Conservation (phyloP, 1,139 yeast species). For the Geotrichum europaeum region DNA sequence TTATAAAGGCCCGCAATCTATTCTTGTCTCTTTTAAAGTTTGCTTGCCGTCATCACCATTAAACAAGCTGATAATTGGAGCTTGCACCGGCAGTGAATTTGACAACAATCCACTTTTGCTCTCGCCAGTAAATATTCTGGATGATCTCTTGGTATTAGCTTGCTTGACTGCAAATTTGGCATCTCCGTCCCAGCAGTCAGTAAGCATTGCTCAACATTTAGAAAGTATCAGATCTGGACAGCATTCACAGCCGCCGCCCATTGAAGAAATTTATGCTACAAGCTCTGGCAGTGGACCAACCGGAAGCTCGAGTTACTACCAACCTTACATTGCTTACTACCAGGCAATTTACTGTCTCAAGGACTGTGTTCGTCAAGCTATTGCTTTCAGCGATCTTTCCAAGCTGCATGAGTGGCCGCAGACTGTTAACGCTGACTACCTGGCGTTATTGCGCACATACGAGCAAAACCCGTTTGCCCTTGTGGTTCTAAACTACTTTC, state of each 20-base stretch:
- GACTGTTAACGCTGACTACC: slow-evolving; percentile 2
- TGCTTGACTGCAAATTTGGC: background rate
- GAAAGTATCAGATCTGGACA: background rate
- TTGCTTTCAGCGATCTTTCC: background rate
- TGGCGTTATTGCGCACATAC: background rate
- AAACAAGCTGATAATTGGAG: background rate
- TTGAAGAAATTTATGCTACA: background rate
- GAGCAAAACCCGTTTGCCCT: slow-evolving; percentile 11
- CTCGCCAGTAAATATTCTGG: background rate
- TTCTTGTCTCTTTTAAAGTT: slow-evolving; percentile 6
- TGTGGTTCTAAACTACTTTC: slow-evolving; percentile 6
- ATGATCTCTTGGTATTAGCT: background rate
- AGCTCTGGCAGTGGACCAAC: background rate
- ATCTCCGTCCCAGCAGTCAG: background rate
- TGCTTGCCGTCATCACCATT: slow-evolving; percentile 6
- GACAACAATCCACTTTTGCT: background rate
- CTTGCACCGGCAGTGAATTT: background rate
- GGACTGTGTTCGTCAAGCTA: slow-evolving; percentile 4
- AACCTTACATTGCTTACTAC: background rate
- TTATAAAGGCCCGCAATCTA: slow-evolving; percentile 9
- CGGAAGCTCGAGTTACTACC: background rate
- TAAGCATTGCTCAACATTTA: background rate
- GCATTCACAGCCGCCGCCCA: background rate
- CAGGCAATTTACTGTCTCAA: background rate
- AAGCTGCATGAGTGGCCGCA: slow-evolving; percentile 10